Conservation (phyloP, 139 green algal species). For the Coelastrella sp. region DNA sequence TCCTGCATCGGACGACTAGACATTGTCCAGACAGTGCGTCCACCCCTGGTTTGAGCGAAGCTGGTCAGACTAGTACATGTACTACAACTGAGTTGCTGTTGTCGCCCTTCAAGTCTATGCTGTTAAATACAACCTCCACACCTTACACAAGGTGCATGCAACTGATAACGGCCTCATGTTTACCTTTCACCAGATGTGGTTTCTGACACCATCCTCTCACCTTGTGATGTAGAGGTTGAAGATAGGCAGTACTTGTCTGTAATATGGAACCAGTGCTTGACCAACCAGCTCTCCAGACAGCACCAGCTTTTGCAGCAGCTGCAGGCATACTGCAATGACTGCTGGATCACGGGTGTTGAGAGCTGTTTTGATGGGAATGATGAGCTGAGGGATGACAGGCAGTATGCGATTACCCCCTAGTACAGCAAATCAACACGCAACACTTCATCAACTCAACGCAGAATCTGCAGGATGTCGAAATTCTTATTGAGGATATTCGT, state of each 20-base stretch:
- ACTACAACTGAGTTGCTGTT: no score
- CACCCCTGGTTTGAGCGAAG: no score
- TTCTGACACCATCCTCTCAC: no score
- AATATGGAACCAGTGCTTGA: conserved; percentile 86
- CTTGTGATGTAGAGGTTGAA: conserved; percentile 82
- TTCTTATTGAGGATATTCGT: not conserved
- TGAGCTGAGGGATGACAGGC: conserved; percentile 85
- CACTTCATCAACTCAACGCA: not conserved
- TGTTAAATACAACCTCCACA: no score
- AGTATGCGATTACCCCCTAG: conserved; percentile 64
- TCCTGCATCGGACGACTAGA: no score
- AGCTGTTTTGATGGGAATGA: conserved; percentile 89
- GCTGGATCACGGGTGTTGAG: conserved; percentile 75
- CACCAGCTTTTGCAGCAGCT: conserved; percentile 78
- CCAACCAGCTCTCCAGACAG: conserved; percentile 71
- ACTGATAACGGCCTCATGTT: no score
- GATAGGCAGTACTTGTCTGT: conserved; percentile 84
- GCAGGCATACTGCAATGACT: conserved; percentile 75
- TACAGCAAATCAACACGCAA: no score
- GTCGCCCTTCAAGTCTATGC: no score
- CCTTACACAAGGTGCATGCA: no score
- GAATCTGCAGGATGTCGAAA: not conserved
- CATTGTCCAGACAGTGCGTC: no score
- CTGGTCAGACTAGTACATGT: no score
- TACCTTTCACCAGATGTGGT: no score